These are phyloP conservation scores for Coniochaeta sp. DNA, from an alignment of 2,329 filamentous ascomycete genomes.

Conservation along the genomic window DNA sequence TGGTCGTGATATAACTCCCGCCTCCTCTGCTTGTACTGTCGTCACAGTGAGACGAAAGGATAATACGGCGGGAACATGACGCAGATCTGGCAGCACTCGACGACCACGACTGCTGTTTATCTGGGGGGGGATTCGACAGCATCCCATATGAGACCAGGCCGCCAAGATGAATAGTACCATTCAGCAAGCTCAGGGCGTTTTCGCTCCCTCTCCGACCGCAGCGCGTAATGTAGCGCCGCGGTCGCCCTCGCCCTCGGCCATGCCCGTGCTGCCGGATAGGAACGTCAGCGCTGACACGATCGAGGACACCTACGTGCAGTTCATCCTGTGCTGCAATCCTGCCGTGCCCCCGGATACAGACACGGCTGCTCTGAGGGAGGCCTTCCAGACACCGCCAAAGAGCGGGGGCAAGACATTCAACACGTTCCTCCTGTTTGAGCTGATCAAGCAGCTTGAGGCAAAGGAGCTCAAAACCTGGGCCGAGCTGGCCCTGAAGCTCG, in stretches of 20 bases:
- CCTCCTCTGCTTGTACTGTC: not conserved
- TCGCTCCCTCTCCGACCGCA: not conserved
- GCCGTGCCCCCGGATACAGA: conserved; percentile 64
- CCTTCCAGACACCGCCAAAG: conserved; percentile 73
- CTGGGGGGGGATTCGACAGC: not conserved
- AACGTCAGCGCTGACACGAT: conserved; percentile 64
- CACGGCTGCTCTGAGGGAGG: conserved; percentile 62
- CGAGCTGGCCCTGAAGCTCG: conserved; percentile 77
- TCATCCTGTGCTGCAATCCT: conserved; percentile 89
- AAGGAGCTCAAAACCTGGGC: conserved; percentile 93
- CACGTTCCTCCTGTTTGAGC: conserved; percentile 66
- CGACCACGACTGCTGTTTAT: not conserved
- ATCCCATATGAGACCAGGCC: not conserved
- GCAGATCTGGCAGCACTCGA: not conserved
- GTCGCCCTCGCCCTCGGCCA: not conserved
- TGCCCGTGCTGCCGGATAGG: conserved; percentile 49
- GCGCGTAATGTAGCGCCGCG: not conserved
- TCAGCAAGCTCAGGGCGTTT: not conserved
- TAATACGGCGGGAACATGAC: not conserved
- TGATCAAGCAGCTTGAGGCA: conserved; percentile 70
- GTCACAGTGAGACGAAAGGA: not conserved
- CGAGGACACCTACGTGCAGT: conserved; percentile 74
- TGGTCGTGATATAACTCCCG: not conserved
- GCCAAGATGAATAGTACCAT: not conserved
- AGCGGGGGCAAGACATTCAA: conserved; percentile 84